A percentile compares a stretch with the other conserved stretches of the same genome.
Evolutionary conservation across 1,284 basidiomycete genomes (phyloP).

Genomic region (Veloboletus limbatus): DNA sequence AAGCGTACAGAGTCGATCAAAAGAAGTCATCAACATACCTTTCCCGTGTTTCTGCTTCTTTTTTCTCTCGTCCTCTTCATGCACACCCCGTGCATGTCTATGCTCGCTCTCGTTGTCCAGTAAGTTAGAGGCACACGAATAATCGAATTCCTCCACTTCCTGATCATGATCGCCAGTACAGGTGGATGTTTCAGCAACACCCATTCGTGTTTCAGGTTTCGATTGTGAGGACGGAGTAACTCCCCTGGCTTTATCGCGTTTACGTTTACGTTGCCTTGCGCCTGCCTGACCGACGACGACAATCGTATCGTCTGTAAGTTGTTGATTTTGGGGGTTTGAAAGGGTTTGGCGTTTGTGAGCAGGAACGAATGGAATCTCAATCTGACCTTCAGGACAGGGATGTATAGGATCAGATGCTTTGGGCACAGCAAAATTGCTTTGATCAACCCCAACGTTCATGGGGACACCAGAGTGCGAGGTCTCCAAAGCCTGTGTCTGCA

Average conservation of each 20-base stretch:
- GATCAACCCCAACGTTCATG: conserved; percentile 3
- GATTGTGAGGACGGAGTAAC: neutral
- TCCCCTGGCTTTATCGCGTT: conserved; percentile 22
- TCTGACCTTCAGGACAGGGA: conserved; percentile 39
- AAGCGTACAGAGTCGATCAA: conserved; percentile 2
- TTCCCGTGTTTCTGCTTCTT: conserved; percentile 50
- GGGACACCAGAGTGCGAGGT: neutral
- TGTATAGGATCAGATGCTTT: conserved; percentile 16
- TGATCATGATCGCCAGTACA: conserved; percentile 19
- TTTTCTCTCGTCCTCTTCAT: conserved; percentile 36
- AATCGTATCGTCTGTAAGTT: conserved; percentile 56
- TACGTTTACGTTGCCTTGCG: conserved; percentile 61
- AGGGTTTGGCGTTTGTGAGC: conserved; percentile 43
- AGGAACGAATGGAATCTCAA: conserved; percentile 73
- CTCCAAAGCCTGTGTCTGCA: conserved; percentile 11
- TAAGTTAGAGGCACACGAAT: conserved; percentile 69
- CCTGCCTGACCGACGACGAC: conserved; percentile 65
- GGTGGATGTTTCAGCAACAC: conserved; percentile 5
- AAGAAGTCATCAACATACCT: conserved; percentile 36
- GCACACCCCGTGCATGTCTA: conserved; percentile 36
- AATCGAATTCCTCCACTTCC: conserved; percentile 66
- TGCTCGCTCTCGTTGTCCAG: conserved; percentile 55
- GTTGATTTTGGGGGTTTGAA: conserved; percentile 18
- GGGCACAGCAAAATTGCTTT: conserved; percentile 5
- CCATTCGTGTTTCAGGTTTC: conserved; percentile 4